phyloP scores from a whole-genome alignment of 2,329 filamentous ascomycete genomes.

The Penicillium sp. region DNA sequence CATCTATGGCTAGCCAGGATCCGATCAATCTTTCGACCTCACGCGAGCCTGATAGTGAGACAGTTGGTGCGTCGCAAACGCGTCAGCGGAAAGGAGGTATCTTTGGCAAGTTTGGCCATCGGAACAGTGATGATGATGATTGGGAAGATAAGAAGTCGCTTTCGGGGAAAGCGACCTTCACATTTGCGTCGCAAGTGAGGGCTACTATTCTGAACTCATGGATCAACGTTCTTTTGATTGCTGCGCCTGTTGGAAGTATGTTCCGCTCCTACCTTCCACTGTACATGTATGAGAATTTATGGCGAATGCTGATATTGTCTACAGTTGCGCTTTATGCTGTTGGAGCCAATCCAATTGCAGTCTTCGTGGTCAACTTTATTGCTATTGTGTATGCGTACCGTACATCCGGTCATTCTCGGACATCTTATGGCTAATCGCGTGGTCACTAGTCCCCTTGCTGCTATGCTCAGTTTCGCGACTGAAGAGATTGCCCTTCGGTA shows the following conservation, averaged over 20 bases:
- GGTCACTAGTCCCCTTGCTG: conserved; percentile 64
- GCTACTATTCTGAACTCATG: conserved; percentile 78
- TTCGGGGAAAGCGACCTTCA: conserved; percentile 35
- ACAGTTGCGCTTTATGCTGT: conserved; percentile 67
- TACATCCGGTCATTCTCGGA: not conserved
- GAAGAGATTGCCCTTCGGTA: conserved; percentile 72
- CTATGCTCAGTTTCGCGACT: conserved; percentile 81
- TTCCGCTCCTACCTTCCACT: not conserved
- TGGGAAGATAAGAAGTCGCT: conserved; percentile 15
- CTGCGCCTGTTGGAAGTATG: conserved; percentile 70
- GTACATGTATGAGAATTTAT: not conserved
- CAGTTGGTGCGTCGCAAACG: conserved; percentile 17
- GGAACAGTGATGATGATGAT: conserved; percentile 13
- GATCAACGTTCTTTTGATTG: conserved; percentile 79
- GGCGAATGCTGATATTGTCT: not conserved
- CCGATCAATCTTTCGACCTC: conserved; percentile 33
- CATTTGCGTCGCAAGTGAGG: conserved; percentile 47
- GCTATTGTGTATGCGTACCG: conserved; percentile 66
- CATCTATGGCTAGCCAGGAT: conserved; percentile 31
- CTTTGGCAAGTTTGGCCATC: conserved; percentile 18
- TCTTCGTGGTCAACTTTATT: conserved; percentile 90
- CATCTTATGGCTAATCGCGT: not conserved
- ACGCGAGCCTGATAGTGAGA: conserved; percentile 14
- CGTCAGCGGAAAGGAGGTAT: conserved; percentile 28
- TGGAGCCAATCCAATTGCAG: conserved; percentile 56